Evolutionary conservation across 805 yeast genomes (phyloP).

Genomic region (Yarrowia osloensis): DNA sequence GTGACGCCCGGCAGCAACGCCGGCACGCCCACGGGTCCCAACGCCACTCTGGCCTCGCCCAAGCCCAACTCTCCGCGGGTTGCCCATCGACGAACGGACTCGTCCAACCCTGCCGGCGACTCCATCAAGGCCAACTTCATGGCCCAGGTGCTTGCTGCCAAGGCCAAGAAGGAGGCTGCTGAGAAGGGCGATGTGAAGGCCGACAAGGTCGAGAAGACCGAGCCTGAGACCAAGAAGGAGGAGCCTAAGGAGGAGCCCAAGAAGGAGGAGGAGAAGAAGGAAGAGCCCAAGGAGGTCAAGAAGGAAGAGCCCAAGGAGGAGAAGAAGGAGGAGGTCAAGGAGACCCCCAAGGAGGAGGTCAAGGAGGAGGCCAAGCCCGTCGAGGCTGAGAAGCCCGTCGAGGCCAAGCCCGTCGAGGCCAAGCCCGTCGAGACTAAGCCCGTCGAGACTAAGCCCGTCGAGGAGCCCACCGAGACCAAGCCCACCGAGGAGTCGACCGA

Average conservation of each 20-base stretch:
- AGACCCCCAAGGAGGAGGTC: slow-evolving; percentile 11
- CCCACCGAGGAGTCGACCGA: too few relatives aligned
- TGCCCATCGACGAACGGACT: slow-evolving; percentile 23
- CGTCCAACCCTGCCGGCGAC: slow-evolving; percentile 26
- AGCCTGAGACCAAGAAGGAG: slow-evolving; percentile 3
- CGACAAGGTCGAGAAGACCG: background rate
- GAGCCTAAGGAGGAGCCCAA: slow-evolving; percentile 7
- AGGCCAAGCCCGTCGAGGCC: slow-evolving; percentile 4
- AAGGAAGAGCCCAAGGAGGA: slow-evolving; percentile 30
- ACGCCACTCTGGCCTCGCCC: slow-evolving; percentile 27
- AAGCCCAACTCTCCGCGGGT: slow-evolving; percentile 20
- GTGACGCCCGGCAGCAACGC: slow-evolving; percentile 20
- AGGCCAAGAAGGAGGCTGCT: slow-evolving; percentile 28
- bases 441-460: slow-evolving; percentile 17
- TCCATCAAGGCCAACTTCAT: slow-evolving; percentile 25
- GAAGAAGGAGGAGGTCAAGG: slow-evolving; percentile 25
- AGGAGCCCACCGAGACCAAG: slow-evolving; percentile 24
- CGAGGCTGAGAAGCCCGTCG: background rate
- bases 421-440: slow-evolving; percentile 30
- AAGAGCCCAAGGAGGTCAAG: too few relatives aligned
- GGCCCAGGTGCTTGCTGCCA: slow-evolving; percentile 29
- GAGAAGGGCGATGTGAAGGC: background rate
- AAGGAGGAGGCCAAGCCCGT: slow-evolving; percentile 31
- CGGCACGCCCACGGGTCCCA: slow-evolving; percentile 23
- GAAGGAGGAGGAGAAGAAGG: slow-evolving; percentile 3